A percentile compares a stretch with the other conserved stretches of the same genome.
Conservation (phyloP, 2,329 filamentous ascomycete species). For the Rutstroemia sp. region DNA sequence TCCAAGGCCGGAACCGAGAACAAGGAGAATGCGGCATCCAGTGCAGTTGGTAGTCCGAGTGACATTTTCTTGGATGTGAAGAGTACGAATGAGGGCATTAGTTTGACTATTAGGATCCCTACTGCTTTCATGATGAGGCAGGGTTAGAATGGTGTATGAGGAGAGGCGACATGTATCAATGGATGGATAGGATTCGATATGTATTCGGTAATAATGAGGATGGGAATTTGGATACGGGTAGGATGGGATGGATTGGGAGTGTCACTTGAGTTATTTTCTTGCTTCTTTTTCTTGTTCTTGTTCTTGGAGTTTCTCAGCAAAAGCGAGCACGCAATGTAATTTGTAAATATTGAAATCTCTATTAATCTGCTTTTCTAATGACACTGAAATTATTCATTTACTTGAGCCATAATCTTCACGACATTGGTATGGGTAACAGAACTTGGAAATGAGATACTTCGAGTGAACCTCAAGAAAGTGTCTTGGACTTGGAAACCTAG, state of each 20-base stretch:
- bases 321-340: background rate
- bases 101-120: constrained; percentile 9
- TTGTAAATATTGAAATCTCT: too few species aligned
- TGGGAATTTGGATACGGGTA: constrained; percentile 50
- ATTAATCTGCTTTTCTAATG: too few species aligned
- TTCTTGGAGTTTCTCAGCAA: background rate
- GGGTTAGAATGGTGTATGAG: background rate
- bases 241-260: constrained; percentile 54
- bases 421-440: too few species aligned
- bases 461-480: too few species aligned
- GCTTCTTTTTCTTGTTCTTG: constrained; percentile 46
- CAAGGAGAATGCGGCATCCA: background rate
- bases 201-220: constrained; percentile 50
- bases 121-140: constrained; percentile 7
- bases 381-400: too few species aligned
- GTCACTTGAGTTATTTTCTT: constrained; percentile 37
- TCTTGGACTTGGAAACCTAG: too few species aligned
- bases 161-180: background rate
- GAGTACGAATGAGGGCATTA: constrained; percentile 10
- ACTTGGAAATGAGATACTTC: too few species aligned
- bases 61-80: constrained; percentile 11
- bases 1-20: background rate
- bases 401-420: too few species aligned
- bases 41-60: constrained; percentile 2
- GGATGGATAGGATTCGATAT: background rate